Conservation (phyloP, 768 basidiomycete genomes). For the Pleurotus sapidus region DNA sequence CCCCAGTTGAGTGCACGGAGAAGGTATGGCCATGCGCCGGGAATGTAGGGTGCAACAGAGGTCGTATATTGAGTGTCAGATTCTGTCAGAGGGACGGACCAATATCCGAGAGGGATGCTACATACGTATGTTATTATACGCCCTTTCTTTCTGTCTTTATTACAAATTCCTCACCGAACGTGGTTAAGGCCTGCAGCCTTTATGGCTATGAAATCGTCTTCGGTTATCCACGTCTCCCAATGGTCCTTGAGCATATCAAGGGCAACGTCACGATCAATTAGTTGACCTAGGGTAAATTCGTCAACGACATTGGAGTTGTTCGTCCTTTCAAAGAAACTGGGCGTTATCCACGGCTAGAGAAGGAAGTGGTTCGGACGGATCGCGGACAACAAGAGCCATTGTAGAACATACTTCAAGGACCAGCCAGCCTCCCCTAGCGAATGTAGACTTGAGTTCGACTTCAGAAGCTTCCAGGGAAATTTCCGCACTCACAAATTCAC, state of each 20-base stretch:
- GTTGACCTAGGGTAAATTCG: conserved; percentile 58
- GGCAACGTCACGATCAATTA: conserved; percentile 43
- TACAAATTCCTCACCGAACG: conserved; percentile 46
- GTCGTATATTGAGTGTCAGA: conserved; percentile 47
- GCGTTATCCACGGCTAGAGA: conserved; percentile 73
- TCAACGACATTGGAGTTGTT: conserved; percentile 54
- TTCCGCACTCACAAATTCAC: conserved; percentile 55
- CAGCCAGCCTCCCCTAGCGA: conserved; percentile 57
- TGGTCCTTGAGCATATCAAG: conserved; percentile 43
- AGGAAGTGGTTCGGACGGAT: neutral
- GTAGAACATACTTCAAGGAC: conserved; percentile 46
- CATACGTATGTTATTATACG: neutral
- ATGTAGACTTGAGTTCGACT: too few relatives aligned
- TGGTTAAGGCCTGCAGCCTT: conserved; percentile 67
- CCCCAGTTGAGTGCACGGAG: conserved; percentile 66
- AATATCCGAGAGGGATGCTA: conserved; percentile 73
- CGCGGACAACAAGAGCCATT: neutral
- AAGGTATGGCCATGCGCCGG: conserved; percentile 71
- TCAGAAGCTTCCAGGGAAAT: too few relatives aligned
- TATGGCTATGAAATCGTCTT: conserved; percentile 67
- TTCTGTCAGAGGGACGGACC: conserved; percentile 70
- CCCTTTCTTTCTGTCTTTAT: neutral
- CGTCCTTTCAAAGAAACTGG: conserved; percentile 66
- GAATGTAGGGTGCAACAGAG: conserved; percentile 49
- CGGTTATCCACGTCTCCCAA: conserved; percentile 68